Conservation (phyloP, 2,329 filamentous ascomycete genomes). For the Fusarium nanum region DNA sequence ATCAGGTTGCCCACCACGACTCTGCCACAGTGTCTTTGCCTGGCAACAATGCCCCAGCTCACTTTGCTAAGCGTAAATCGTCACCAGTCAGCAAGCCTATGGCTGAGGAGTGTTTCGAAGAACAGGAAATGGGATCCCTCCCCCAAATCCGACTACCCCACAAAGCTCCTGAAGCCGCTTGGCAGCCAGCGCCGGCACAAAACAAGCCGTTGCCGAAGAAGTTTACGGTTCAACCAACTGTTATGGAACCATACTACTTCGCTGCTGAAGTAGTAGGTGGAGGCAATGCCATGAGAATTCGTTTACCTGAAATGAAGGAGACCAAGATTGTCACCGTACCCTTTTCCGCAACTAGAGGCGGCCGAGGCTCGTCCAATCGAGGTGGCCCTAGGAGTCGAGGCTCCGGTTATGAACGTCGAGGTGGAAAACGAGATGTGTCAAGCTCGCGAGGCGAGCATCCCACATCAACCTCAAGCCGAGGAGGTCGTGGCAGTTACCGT, state of each 20-base stretch:
- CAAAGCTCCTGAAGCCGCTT: conserved; percentile 70
- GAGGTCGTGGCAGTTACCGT: conserved; percentile 56
- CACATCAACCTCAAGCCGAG: conserved; percentile 45
- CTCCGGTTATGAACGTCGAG: conserved; percentile 47
- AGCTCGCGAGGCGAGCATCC: conserved; percentile 46
- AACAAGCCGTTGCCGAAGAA: conserved; percentile 66
- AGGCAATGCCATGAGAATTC: conserved; percentile 54
- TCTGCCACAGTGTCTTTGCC: conserved; percentile 79
- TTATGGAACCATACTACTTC: conserved; percentile 53
- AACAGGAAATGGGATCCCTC: conserved; percentile 83
- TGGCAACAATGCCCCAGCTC: conserved; percentile 34
- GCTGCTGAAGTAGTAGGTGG: conserved; percentile 50
- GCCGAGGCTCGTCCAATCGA: conserved; percentile 45
- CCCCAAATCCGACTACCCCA: conserved; percentile 76
- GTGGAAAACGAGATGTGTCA: conserved; percentile 51
- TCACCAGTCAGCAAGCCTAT: conserved; percentile 72
- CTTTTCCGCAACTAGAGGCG: conserved; percentile 49
- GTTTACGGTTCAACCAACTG: conserved; percentile 57
- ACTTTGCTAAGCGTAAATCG: conserved; percentile 55
- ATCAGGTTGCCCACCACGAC: conserved; percentile 61
- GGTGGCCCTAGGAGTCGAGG: conserved; percentile 49
- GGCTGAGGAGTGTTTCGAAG: conserved; percentile 83
- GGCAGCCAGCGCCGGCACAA: conserved; percentile 67
- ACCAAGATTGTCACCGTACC: conserved; percentile 55
- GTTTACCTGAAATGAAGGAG: conserved; percentile 57